Evolutionary conservation across 106 monocot genomes (phyloP), one percentile per base, ranked within the genome.

Genomic region (Allium sativum): DNA sequence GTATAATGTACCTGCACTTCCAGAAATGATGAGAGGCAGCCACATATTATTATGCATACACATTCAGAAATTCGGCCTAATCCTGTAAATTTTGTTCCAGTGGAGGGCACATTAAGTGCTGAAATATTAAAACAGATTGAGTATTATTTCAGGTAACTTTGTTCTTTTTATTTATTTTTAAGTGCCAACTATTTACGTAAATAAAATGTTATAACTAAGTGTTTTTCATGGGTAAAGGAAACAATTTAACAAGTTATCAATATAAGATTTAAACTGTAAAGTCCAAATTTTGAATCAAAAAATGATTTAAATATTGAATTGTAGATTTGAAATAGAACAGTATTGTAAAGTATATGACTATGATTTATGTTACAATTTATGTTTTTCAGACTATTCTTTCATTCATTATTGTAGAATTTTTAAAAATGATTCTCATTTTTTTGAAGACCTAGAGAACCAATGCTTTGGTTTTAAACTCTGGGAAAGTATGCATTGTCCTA

Each of bases 131-230:
- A 59, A 18, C 98, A 98, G 72, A 81, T 98, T 40, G 98, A 92
- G 45, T 98, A 85, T 56, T 98, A 98, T 67, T 98, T 98, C 78
- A 88, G 98, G 98, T 88, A 22, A 42, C 41, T n/a, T 48, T 52
- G 8, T 41, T 20, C n/a, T 14, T 51, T 21, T 46, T 0, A 21
- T 19, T 48, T 13, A 12, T 45, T 62, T 45, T 18, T 5, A 46
- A 21, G 45, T 62, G n/a, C 10, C 10, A 1, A 17, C 20, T 12
- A 8, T 48, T 22, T 11, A 13, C 12, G 17, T 48, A 3, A 21
- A 41, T 14, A 45, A 2, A 62, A 20, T 9, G 43, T 61, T 61
- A 44, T 1, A 17, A 14, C 48, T 47, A 20, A 15, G 12, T 48
- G 21, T 7, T 21, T 11, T 63, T 63, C 48, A 48, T 31, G 31